Percentiles rank a stretch among this genome's conserved stretches.
These are phyloP conservation scores for Curvularia sp. DNA, from an alignment of 2,329 filamentous ascomycete species.

Conservation along the genomic window DNA sequence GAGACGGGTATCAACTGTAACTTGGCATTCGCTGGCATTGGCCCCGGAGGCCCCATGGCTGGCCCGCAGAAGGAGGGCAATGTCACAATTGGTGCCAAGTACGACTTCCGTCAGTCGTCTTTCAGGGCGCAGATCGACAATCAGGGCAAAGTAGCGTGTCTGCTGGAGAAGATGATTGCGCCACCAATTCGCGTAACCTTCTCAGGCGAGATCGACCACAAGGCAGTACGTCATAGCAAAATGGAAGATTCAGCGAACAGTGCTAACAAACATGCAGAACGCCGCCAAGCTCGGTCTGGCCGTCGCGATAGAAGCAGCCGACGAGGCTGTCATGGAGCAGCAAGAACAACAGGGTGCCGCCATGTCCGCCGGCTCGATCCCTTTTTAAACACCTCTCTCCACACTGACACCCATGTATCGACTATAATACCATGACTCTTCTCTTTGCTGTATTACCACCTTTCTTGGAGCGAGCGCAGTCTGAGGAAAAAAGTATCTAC, in stretches of 20 bases:
- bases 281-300: slow-evolving; percentile 93
- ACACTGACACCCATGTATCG: slow-evolving; percentile 34
- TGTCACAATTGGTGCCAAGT: slow-evolving; percentile 93
- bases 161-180: slow-evolving; percentile 94
- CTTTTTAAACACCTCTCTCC: slow-evolving; percentile 46
- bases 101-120: slow-evolving; percentile 94
- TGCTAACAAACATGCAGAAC: slow-evolving; percentile 66
- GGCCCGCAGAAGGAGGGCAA: slow-evolving; percentile 82
- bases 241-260: neutral
- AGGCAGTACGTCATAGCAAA: slow-evolving; percentile 73
- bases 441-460: slow-evolving; percentile 52
- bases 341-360: slow-evolving; percentile 44
- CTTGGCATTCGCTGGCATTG: slow-evolving; percentile 74
- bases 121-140: slow-evolving; percentile 97
- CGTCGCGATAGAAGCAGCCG: slow-evolving; percentile 67
- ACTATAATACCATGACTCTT: slow-evolving; percentile 48
- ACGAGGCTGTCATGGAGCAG: slow-evolving; percentile 52
- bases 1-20: slow-evolving; percentile 96
- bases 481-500: slow-evolving; percentile 22
- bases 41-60: slow-evolving; percentile 68
- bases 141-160: slow-evolving; percentile 87
- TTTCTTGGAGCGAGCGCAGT: slow-evolving; percentile 40
- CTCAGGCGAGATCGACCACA: slow-evolving; percentile 94
- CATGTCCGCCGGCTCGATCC: slow-evolving; percentile 43
- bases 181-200: slow-evolving; percentile 93